phyloP scores from a whole-genome alignment of 2,329 filamentous ascomycete species.

The Celoporthe dispersa region DNA sequence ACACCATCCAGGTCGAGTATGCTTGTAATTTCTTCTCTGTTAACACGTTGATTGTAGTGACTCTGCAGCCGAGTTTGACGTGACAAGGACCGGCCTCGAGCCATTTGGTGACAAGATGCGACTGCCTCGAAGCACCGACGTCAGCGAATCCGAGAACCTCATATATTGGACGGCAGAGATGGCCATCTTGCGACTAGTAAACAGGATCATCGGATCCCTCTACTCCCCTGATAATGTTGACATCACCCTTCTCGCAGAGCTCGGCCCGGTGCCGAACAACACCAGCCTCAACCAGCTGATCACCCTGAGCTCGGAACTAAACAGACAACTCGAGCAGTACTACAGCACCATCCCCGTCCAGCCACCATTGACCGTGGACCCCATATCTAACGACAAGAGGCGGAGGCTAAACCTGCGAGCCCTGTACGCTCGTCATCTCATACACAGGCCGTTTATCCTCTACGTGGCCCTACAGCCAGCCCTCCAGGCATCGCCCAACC shows the following conservation, averaged over 20 bases:
- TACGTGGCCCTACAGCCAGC: slow-evolving; percentile 35
- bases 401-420: slow-evolving; percentile 73
- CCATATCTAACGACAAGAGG: slow-evolving; percentile 64
- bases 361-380: slow-evolving; percentile 61
- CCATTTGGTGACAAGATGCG: slow-evolving; percentile 43
- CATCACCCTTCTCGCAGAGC: slow-evolving; percentile 30
- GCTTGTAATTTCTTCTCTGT: background rate
- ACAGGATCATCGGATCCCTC: slow-evolving; percentile 47
- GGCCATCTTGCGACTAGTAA: slow-evolving; percentile 46
- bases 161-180: slow-evolving; percentile 49
- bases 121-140: slow-evolving; percentile 40
- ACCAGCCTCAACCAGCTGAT: slow-evolving; percentile 38
- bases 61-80: slow-evolving; percentile 67
- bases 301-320: slow-evolving; percentile 42
- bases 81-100: slow-evolving; percentile 43
- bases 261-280: slow-evolving; percentile 33
- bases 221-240: slow-evolving; percentile 41
- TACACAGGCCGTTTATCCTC: slow-evolving; percentile 64
- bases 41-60: slow-evolving; percentile 53
- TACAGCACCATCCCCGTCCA: slow-evolving; percentile 43
- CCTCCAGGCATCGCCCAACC: slow-evolving; percentile 18
- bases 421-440: slow-evolving; percentile 72
- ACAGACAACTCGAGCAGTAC: slow-evolving; percentile 45
- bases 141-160: slow-evolving; percentile 40
- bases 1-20: background rate